A percentile compares a stretch with the other conserved stretches of the same genome.
Conservation (phyloP, 139 green algal genomes). For the Asterochloris erici region DNA sequence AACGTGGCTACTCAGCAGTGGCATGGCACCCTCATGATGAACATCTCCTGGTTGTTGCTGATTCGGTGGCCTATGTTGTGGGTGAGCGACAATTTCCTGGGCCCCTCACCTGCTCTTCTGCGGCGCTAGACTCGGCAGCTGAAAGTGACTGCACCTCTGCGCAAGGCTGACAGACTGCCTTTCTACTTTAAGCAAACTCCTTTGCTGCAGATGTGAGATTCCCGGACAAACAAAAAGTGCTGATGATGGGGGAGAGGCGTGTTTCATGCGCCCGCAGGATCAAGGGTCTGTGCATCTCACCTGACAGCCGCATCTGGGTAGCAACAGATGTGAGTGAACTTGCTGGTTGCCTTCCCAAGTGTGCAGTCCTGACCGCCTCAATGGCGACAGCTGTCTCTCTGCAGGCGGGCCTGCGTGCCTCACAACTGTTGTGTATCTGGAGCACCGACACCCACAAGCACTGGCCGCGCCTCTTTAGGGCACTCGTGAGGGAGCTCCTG, state of each 20-base stretch:
- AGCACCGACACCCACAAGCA: background rate
- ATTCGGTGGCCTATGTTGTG: background rate
- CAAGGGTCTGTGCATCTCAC: background rate
- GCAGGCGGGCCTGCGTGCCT: background rate
- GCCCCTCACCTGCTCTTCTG: background rate
- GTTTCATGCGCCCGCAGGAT: background rate
- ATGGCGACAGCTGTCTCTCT: background rate
- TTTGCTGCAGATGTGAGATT: background rate
- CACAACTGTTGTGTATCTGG: no score
- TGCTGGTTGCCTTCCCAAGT: background rate
- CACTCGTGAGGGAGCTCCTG: background rate
- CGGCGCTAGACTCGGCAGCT: background rate
- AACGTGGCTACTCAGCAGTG: background rate
- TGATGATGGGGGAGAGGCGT: no score
- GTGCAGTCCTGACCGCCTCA: background rate
- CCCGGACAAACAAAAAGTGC: background rate
- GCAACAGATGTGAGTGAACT: background rate
- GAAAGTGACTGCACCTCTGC: background rate
- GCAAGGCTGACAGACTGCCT: background rate
- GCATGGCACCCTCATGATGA: constrained; percentile 6
- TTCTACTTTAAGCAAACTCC: background rate
- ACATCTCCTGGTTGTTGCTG: constrained; percentile 5
- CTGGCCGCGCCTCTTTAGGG: background rate
- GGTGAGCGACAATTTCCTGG: background rate
- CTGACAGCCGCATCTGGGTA: constrained; percentile 3